Evolutionary conservation across 345 rosid species (phyloP), one percentile per base, ranked within the genome.

Genomic region (Murraya koenigii): DNA sequence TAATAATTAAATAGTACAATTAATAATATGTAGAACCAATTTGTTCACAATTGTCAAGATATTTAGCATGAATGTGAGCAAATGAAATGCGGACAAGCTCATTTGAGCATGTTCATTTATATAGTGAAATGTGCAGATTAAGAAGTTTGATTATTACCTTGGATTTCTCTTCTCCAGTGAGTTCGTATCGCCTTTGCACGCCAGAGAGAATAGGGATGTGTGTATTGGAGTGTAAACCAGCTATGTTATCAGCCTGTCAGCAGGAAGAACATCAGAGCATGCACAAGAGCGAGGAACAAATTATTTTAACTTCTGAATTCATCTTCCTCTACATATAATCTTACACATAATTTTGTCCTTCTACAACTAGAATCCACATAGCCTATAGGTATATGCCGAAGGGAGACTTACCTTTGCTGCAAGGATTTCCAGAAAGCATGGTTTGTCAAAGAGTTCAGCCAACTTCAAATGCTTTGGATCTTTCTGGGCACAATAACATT

Each of bases 391-490:
- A 36, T 36, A 0, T 7, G 39, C 8, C 1, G 39, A 7, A 36
- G 39, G 39, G 39, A 35, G 38, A 5, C 38, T 47, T 80, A 85
- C 92, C 88, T 89, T 82, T 20, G 85, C 71, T 22, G 86, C 92
- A 65, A 89, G 89, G 75, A 82, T 52, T 44, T 88, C 91, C 54
- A 85, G 80, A 77, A 88, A 88, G 85, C 91, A 88, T 35, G 91
- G 87, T 69, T 88, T 88, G 80, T 87, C 92, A 63, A 89, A 87
- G 28, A 87, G 89, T 68, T 87, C 90, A 78, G 90, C 90, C 80
- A 89, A 66, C 63, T 83, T 9, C 25, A 85, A 61, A 80, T 87
- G 92, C 85, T 84, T 89, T 32, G 84, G 69, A 79, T 89, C 86
- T 55, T 75, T 83, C 92, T 89, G 84, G 75, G 71, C 6, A 55